Evolutionary conservation across 2,329 filamentous ascomycete species (phyloP).

Genomic region (Diaporthe australafricana): DNA sequence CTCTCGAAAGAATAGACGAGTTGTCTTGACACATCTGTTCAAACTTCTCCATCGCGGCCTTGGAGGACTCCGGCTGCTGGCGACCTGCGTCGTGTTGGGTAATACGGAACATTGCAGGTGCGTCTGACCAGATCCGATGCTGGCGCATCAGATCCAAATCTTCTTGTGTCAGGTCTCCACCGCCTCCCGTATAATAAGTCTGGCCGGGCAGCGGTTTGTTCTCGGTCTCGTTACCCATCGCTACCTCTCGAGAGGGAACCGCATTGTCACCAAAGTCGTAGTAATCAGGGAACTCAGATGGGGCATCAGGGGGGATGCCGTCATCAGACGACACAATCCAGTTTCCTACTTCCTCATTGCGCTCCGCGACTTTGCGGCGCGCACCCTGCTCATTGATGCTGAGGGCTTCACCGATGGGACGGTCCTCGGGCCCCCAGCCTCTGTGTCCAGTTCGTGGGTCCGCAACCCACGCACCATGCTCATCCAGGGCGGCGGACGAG

Average conservation of each 20-base stretch:
- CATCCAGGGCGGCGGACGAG: conserved; percentile 51
- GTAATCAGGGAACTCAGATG: conserved; percentile 33
- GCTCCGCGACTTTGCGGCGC: conserved; percentile 55
- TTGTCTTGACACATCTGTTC: conserved; percentile 65
- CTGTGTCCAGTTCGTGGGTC: conserved; percentile 53
- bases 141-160: conserved; percentile 64
- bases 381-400: conserved; percentile 63
- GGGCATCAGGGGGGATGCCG: conserved; percentile 40
- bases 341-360: conserved; percentile 61
- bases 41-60: conserved; percentile 65
- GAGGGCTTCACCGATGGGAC: conserved; percentile 55
- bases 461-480: conserved; percentile 55
- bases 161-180: conserved; percentile 55
- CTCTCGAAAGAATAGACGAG: conserved; percentile 69
- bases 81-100: conserved; percentile 45
- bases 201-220: conserved; percentile 62
- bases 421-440: conserved; percentile 61
- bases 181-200: conserved; percentile 58
- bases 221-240: conserved; percentile 59
- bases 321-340: conserved; percentile 57
- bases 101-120: conserved; percentile 61
- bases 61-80: conserved; percentile 62
- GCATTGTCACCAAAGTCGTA: conserved; percentile 48
- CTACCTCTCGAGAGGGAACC: conserved; percentile 55
- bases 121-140: conserved; percentile 61